phyloP scores from a whole-genome alignment of 495 filamentous ascomycete species.

The Cryomyces antarcticus region DNA sequence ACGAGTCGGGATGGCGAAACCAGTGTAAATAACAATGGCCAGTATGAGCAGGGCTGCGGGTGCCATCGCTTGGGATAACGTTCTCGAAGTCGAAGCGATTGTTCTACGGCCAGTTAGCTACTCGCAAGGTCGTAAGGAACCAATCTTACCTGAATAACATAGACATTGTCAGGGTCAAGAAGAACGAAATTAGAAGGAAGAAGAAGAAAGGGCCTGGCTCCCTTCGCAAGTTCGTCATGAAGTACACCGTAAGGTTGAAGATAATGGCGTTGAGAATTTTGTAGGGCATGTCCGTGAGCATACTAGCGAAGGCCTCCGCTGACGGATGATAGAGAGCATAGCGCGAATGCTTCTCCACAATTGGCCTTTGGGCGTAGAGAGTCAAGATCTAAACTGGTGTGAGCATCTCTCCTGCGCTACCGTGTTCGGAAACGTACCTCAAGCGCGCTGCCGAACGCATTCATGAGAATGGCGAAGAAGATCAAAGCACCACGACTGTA shows the following conservation, averaged over 20 bases:
- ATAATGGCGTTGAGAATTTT: conserved; percentile 31
- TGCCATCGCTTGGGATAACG: conserved; percentile 66
- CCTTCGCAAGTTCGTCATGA: conserved; percentile 66
- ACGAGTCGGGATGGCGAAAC: conserved; percentile 59
- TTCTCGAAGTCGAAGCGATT: conserved; percentile 60
- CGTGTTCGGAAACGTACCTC: conserved; percentile 27
- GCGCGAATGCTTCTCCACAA: conserved; percentile 77
- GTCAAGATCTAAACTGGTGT: conserved; percentile 38
- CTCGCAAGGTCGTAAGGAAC: too few relatives aligned
- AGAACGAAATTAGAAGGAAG: conserved; percentile 24
- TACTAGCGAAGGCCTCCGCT: conserved; percentile 66
- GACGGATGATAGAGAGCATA: conserved; percentile 90
- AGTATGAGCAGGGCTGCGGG: conserved; percentile 69
- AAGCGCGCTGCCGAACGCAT: conserved; percentile 58
- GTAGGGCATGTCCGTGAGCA: conserved; percentile 60
- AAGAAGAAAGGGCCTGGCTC: conserved; percentile 42
- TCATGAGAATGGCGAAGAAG: conserved; percentile 77
- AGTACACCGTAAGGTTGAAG: conserved; percentile 66
- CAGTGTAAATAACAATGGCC: conserved; percentile 69
- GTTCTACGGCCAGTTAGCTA: conserved; percentile 11
- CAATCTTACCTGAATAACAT: conserved; percentile 34
- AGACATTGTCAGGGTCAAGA: conserved; percentile 22
- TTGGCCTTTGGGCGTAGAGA: conserved; percentile 71
- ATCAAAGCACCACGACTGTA: conserved; percentile 63
- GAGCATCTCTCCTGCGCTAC: neutral